Evolutionary conservation across 2,329 filamentous ascomycete species (phyloP).

Genomic region (Sporothrix brasiliensis): DNA sequence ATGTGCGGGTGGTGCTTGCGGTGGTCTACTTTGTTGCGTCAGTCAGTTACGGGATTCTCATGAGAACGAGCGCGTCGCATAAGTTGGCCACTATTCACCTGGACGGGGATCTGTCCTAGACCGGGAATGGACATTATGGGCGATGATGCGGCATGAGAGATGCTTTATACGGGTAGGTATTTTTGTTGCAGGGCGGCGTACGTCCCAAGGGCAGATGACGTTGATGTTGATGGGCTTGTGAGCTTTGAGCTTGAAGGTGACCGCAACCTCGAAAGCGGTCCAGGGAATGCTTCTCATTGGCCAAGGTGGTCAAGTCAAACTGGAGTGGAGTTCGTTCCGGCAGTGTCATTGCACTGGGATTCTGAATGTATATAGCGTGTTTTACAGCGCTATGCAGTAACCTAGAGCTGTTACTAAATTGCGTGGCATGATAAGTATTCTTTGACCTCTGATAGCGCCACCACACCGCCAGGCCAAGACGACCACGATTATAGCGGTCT

Average conservation of each 20-base stretch:
- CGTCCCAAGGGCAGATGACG: slow-evolving; percentile 1
- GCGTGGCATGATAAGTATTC: slow-evolving; percentile 5
- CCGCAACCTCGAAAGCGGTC: neutral
- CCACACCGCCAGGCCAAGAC: too few relatives aligned
- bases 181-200: neutral
- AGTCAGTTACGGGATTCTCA: neutral
- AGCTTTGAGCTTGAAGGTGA: slow-evolving; percentile 2
- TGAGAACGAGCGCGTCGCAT: neutral
- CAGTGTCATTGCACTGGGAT: neutral
- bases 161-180: neutral
- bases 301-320: neutral
- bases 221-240: neutral
- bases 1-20: slow-evolving; percentile 49
- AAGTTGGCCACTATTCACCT: slow-evolving; percentile 46
- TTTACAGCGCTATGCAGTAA: neutral
- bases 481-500: neutral
- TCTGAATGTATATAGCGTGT: slow-evolving; percentile 7
- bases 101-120: slow-evolving; percentile 66
- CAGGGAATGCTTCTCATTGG: neutral
- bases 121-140: slow-evolving; percentile 70
- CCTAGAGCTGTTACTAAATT: neutral
- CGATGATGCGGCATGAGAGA: slow-evolving; percentile 10
- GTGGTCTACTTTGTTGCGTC: slow-evolving; percentile 40
- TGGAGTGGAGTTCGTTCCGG: neutral
- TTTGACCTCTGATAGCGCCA: neutral